Percentiles rank a stretch among this genome's conserved stretches.
Conservation (phyloP, 2,329 filamentous ascomycete genomes). For the Alternaria rosae region DNA sequence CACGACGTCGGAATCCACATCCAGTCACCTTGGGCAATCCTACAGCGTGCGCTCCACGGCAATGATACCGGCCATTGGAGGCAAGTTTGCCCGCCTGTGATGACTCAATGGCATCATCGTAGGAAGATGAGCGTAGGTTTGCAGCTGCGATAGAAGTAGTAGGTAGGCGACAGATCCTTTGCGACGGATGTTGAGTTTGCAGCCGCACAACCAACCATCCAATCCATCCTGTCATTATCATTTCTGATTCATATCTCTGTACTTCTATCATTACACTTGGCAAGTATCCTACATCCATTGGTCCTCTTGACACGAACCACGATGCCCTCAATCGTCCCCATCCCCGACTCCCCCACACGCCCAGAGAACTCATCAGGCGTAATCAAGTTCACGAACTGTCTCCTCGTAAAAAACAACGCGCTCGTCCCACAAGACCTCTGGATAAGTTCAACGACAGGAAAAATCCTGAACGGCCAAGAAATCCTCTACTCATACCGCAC, state of each 20-base stretch:
- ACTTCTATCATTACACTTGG: background rate
- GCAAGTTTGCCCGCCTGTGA: slow-evolving; percentile 26
- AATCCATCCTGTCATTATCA: slow-evolving; percentile 20
- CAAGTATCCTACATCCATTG: slow-evolving; percentile 13
- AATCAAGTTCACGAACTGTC: slow-evolving; percentile 90
- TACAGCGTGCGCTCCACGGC: slow-evolving; percentile 28
- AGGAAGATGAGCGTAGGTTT: background rate
- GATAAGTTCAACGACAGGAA: slow-evolving; percentile 82
- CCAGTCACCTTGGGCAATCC: slow-evolving; percentile 21
- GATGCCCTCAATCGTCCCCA: slow-evolving; percentile 53
- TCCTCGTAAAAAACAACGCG: slow-evolving; percentile 71
- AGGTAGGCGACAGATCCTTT: slow-evolving; percentile 20
- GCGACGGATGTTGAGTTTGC: slow-evolving; percentile 36
- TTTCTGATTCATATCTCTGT: slow-evolving; percentile 20
- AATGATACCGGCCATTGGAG: slow-evolving; percentile 13
- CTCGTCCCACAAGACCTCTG: slow-evolving; percentile 84
- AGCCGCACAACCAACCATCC: slow-evolving; percentile 25
- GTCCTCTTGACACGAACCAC: background rate
- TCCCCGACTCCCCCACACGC: slow-evolving; percentile 42
- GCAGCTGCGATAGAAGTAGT: slow-evolving; percentile 32
- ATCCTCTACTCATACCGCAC: slow-evolving; percentile 72
- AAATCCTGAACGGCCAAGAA: slow-evolving; percentile 75
- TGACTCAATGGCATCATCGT: slow-evolving; percentile 14
- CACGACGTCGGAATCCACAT: background rate
- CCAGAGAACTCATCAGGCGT: slow-evolving; percentile 57